Base-by-base conservation (phyloP, 1,284 basidiomycete species). In the Pulveroboletus ridleyi region DNA sequence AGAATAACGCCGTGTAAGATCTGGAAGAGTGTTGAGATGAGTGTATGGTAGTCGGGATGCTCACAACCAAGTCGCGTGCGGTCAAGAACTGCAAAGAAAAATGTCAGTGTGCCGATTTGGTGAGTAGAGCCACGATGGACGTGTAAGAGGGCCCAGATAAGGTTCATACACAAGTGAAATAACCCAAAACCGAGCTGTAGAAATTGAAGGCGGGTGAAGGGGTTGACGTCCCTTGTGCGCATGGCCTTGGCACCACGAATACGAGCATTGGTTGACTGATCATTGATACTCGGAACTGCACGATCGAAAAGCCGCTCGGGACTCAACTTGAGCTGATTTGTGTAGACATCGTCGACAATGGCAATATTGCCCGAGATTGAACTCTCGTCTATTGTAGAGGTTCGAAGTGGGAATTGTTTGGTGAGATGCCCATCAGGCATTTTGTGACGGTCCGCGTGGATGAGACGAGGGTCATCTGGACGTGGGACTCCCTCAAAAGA, bases 231-330 rank as follows among this genome's bases (percentile, higher is more conserved):
- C 42, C 7, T 44, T 4, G 11, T 39, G 15, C 15, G 15, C 15
- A 44, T 22, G 33, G 53, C 53, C 33, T 54, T 35, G 20, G 53
- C 53, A 35, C 33, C 53, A 22, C 20, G 1, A n/a, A 54, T 35
- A 35, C 8, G 6, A 35, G 53, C 53, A 54, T 54, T 54, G 18
- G 53, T 54, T 54, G 53, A 54, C 15, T 54, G 53, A 35, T 54
- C 13, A 15, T 54, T 35, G 20, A 54, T 54, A 14, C 29, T 54
- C 15, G 33, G 53, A n/a, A 54, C 14, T 4, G 33, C 53, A 8
- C 4, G 6, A 54, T 54, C 33, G 15, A 54, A 35, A 14, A n/a
- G 22, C 2, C 35, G 11, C 2, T 33, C 8, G 6, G 33, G 53
- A 20, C 6, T n/a, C 8, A 54, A 7, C 53, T 22, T 35, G 25